Evolutionary conservation across 257 asterid genomes (phyloP).

Genomic region (Nicotiana tabacum): DNA sequence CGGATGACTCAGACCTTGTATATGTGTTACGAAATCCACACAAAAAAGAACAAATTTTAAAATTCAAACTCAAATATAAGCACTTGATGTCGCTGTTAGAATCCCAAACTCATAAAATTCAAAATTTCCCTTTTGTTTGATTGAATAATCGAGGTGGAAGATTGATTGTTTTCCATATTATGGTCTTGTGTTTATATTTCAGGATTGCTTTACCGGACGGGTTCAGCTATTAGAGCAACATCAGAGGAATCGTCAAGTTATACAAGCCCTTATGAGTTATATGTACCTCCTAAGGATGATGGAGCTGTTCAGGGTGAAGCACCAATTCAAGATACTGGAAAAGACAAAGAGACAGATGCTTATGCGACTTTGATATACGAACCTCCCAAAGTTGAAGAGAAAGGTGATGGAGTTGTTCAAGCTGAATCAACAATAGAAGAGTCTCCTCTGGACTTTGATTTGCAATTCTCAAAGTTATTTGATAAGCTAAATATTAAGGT

Average conservation of each 20-base stretch:
- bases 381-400: slow-evolving; percentile 7
- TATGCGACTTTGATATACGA: background rate
- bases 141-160: background rate
- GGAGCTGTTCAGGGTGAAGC: slow-evolving; percentile 1
- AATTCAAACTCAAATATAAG: no score
- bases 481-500: slow-evolving; percentile 33
- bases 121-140: no score
- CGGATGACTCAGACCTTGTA: no score
- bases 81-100: no score
- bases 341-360: background rate
- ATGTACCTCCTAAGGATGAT: slow-evolving; percentile 1
- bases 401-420: slow-evolving; percentile 4
- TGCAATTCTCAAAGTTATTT: slow-evolving; percentile 13
- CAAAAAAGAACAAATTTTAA: no score
- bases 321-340: slow-evolving; percentile 7
- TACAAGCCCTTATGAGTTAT: slow-evolving; percentile 10
- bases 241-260: slow-evolving; percentile 24
- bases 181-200: background rate
- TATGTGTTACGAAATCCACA: no score
- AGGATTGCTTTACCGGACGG: slow-evolving; percentile 12
- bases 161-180: background rate
- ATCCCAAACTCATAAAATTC: no score
- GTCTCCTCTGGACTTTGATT: slow-evolving; percentile 12
- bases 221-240: slow-evolving; percentile 11
- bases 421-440: slow-evolving; percentile 18